A percentile compares a stretch with the other conserved stretches of the same genome.
Conservation (phyloP, 2,329 filamentous ascomycete genomes). For the Didymella segeticola region DNA sequence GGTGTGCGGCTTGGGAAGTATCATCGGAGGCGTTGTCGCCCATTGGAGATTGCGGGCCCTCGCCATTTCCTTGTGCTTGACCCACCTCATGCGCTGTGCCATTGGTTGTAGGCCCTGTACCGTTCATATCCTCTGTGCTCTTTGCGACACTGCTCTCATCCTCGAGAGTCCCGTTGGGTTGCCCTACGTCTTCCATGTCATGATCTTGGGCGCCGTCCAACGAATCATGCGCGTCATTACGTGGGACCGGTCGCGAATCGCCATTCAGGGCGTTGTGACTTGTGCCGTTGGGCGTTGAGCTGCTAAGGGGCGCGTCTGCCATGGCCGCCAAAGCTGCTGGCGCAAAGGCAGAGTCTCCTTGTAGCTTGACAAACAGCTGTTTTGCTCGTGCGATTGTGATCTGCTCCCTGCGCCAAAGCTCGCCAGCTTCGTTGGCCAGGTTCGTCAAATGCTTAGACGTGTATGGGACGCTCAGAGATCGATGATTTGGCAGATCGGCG, state of each 20-base stretch:
- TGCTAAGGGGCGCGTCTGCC: constrained; percentile 36
- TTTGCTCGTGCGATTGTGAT: constrained; percentile 76
- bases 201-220: constrained; percentile 29
- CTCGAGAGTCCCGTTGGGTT: constrained; percentile 23
- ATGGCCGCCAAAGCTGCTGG: constrained; percentile 62
- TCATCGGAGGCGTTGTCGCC: constrained; percentile 52
- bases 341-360: constrained; percentile 75
- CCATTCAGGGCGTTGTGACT: constrained; percentile 19
- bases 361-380: constrained; percentile 73
- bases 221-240: constrained; percentile 23
- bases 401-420: constrained; percentile 78
- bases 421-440: constrained; percentile 71
- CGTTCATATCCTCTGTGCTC: constrained; percentile 20
- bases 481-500: constrained; percentile 76
- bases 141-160: constrained; percentile 22
- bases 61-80: constrained; percentile 32
- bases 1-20: constrained; percentile 53
- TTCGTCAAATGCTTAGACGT: constrained; percentile 75
- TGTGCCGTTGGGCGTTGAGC: constrained; percentile 22
- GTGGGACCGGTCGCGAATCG: constrained; percentile 10
- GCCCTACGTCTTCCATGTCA: constrained; percentile 37
- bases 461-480: constrained; percentile 76
- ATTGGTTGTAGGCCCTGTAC: constrained; percentile 30
- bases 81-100: constrained; percentile 28
- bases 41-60: constrained; percentile 26